Evolutionary conservation across 169 alveolate genomes (phyloP).

Genomic region (Eimeria acervulina): DNA sequence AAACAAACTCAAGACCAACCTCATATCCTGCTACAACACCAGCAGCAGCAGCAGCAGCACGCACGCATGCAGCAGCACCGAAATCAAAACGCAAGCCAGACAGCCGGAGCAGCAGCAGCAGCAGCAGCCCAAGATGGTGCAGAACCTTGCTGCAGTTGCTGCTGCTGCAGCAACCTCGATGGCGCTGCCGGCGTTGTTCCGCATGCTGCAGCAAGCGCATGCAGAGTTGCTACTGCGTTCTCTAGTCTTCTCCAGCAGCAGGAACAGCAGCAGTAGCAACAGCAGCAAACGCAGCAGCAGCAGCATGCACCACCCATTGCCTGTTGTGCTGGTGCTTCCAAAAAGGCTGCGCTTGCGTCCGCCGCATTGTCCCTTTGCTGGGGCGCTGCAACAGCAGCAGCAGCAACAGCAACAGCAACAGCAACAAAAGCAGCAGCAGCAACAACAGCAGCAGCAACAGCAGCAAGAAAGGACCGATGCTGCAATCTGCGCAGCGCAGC

Average conservation of each 20-base stretch:
- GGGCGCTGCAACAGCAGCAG: neutral
- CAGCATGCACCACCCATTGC: neutral
- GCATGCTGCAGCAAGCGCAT: neutral
- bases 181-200: neutral
- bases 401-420: constrained; percentile 48
- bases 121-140: neutral
- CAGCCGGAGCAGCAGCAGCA: neutral
- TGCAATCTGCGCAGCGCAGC: neutral
- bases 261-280: constrained; percentile 5
- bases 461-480: neutral
- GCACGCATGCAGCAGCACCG: neutral
- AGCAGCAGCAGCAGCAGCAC: constrained; percentile 26
- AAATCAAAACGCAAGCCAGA: neutral
- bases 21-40: constrained; percentile 35
- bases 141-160: constrained; percentile 22
- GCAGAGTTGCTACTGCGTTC: constrained; percentile 1
- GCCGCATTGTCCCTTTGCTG: neutral
- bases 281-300: neutral
- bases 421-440: neutral
- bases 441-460: constrained; percentile 41
- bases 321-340: neutral
- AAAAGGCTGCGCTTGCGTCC: neutral
- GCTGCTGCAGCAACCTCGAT: neutral
- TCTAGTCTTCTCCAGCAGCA: neutral
- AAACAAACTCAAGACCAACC: neutral